These are phyloP conservation scores for Punica granatum DNA, from an alignment of 345 rosid genomes.

Conservation along the genomic window DNA sequence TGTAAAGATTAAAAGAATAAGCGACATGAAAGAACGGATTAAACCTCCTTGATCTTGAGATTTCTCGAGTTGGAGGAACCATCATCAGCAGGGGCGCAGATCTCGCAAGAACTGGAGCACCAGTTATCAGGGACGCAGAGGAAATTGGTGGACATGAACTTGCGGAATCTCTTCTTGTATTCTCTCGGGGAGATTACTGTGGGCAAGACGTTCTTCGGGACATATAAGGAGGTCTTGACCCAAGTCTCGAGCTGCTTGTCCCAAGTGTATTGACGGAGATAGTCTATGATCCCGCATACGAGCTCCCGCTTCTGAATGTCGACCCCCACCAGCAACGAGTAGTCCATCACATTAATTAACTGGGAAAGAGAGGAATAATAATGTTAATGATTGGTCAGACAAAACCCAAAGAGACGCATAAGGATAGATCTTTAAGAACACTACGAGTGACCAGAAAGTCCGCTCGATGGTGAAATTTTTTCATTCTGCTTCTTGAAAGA, in stretches of 20 bases:
- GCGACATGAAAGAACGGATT: conserved; percentile 7
- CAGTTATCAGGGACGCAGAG: conserved; percentile 84
- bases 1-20: conserved; percentile 8
- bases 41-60: background rate
- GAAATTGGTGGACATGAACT: conserved; percentile 82
- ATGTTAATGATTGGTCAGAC: background rate
- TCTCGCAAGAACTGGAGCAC: conserved; percentile 44
- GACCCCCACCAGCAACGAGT: conserved; percentile 86
- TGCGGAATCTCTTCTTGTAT: conserved; percentile 90
- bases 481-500: no score
- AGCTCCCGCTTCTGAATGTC: conserved; percentile 59
- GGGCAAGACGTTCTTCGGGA: conserved; percentile 71
- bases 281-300: conserved; percentile 95
- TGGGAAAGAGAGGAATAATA: conserved; percentile 22
- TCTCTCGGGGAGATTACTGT: conserved; percentile 89
- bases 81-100: conserved; percentile 28
- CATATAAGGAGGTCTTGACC: conserved; percentile 89
- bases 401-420: background rate
- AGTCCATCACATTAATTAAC: conserved; percentile 95
- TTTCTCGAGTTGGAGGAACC: conserved; percentile 9
- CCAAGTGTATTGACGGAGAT: conserved; percentile 95
- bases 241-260: conserved; percentile 96
- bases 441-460: no score
- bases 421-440: no score
- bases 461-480: no score